Evolutionary conservation across 1,284 basidiomycete genomes (phyloP).

Genomic region (Volvariella volvacea): DNA sequence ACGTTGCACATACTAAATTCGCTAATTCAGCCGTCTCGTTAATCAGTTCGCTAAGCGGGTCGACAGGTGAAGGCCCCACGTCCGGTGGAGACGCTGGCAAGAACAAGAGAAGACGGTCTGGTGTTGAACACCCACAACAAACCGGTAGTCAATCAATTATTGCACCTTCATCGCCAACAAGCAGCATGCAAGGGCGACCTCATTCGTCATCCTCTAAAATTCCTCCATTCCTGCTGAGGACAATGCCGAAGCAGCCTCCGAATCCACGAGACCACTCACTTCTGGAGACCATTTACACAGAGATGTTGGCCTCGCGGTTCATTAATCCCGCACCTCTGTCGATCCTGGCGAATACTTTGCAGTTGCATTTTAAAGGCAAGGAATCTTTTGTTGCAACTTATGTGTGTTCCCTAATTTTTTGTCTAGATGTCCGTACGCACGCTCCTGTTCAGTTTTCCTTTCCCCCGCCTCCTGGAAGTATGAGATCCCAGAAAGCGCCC

Average conservation of each 20-base stretch:
- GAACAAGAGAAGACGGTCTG: background rate
- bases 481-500: slow-evolving; percentile 7
- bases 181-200: too few species aligned
- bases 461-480: slow-evolving; percentile 31
- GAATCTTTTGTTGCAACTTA: slow-evolving; percentile 3
- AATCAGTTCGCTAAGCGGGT: slow-evolving; percentile 13
- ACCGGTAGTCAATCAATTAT: too few species aligned
- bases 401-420: slow-evolving; percentile 3
- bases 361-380: slow-evolving; percentile 54
- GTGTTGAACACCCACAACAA: background rate
- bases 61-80: background rate
- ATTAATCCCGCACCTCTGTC: slow-evolving; percentile 60
- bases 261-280: slow-evolving; percentile 65
- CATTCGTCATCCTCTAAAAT: background rate
- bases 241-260: slow-evolving; percentile 27
- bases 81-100: background rate
- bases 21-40: slow-evolving; percentile 17
- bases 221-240: slow-evolving; percentile 22
- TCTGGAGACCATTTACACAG: slow-evolving; percentile 56
- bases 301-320: slow-evolving; percentile 59
- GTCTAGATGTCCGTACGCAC: slow-evolving; percentile 54
- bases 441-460: slow-evolving; percentile 53
- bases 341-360: slow-evolving; percentile 48
- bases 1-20: slow-evolving; percentile 9
- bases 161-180: too few species aligned